phyloP scores from a whole-genome alignment of 805 yeast genomes.

The Teunomyces kruisii region DNA sequence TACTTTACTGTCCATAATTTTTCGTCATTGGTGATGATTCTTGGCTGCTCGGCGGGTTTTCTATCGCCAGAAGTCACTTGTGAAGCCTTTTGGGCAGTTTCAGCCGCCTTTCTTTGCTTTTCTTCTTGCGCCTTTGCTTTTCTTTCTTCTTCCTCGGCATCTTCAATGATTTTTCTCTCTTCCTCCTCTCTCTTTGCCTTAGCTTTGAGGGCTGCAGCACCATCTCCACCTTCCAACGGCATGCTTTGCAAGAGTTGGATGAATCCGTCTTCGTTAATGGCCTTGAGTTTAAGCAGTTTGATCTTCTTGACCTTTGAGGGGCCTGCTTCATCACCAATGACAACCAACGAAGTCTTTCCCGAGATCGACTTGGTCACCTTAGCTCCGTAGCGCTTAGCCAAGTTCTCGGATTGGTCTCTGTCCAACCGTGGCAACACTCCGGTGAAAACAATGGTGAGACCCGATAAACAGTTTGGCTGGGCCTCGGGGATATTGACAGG shows the following conservation, averaged over 20 bases:
- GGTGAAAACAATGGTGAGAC: constrained; percentile 89
- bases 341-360: constrained; percentile 82
- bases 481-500: constrained; percentile 71
- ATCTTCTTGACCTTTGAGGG: constrained; percentile 89
- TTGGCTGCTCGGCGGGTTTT: constrained; percentile 15
- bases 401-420: constrained; percentile 68
- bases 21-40: constrained; percentile 50
- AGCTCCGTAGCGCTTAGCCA: constrained; percentile 89
- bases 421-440: constrained; percentile 82
- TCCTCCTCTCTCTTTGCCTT: constrained; percentile 67
- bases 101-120: constrained; percentile 15
- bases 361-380: constrained; percentile 84
- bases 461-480: constrained; percentile 79
- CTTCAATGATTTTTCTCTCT: constrained; percentile 52
- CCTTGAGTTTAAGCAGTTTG: constrained; percentile 68
- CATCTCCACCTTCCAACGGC: constrained; percentile 92
- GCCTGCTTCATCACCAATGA: constrained; percentile 94
- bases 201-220: constrained; percentile 75
- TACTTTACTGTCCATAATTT: constrained; percentile 91
- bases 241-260: constrained; percentile 66
- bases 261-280: constrained; percentile 86
- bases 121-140: constrained; percentile 18
- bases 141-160: constrained; percentile 39
- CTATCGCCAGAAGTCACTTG: constrained; percentile 7
- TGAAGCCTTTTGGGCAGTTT: not conserved